Evolutionary conservation across 768 basidiomycete genomes (phyloP).

Genomic region (Panaeolus papilionaceus): DNA sequence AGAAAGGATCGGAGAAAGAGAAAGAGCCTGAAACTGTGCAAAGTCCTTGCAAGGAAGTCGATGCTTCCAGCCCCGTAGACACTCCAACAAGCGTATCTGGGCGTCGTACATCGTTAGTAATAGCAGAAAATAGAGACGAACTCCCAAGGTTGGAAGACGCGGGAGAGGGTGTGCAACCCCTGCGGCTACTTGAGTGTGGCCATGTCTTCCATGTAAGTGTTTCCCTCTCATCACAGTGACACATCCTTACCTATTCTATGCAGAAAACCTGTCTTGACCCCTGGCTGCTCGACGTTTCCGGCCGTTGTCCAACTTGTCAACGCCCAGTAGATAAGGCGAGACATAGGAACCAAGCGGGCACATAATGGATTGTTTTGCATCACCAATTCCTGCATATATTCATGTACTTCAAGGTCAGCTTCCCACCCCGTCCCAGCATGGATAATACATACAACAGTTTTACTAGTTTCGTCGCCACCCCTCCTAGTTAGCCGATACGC

Average conservation of each 20-base stretch:
- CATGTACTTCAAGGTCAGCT: no score
- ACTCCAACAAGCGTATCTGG: not conserved
- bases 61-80: not conserved
- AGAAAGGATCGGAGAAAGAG: slow-evolving; percentile 17
- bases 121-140: slow-evolving; percentile 42
- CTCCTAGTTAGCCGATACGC: not conserved
- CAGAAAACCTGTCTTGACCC: slow-evolving; percentile 91
- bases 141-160: slow-evolving; percentile 68
- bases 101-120: slow-evolving; percentile 7
- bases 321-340: slow-evolving; percentile 67
- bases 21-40: slow-evolving; percentile 13
- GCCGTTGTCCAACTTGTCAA: slow-evolving; percentile 89
- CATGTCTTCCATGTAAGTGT: slow-evolving; percentile 89
- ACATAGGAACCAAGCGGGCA: slow-evolving; percentile 33
- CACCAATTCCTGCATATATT: not conserved
- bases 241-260: slow-evolving; percentile 20
- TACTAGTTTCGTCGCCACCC: not conserved
- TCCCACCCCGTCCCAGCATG: not conserved
- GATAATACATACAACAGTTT: not conserved
- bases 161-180: slow-evolving; percentile 76
- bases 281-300: slow-evolving; percentile 86
- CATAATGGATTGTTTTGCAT: not conserved
- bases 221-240: not conserved
- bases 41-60: not conserved
- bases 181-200: slow-evolving; percentile 78